A percentile compares a stretch with the other conserved stretches of the same genome.
phyloP scores from a whole-genome alignment of 2,329 filamentous ascomycete genomes.

The Scedosporium apiospermum region DNA sequence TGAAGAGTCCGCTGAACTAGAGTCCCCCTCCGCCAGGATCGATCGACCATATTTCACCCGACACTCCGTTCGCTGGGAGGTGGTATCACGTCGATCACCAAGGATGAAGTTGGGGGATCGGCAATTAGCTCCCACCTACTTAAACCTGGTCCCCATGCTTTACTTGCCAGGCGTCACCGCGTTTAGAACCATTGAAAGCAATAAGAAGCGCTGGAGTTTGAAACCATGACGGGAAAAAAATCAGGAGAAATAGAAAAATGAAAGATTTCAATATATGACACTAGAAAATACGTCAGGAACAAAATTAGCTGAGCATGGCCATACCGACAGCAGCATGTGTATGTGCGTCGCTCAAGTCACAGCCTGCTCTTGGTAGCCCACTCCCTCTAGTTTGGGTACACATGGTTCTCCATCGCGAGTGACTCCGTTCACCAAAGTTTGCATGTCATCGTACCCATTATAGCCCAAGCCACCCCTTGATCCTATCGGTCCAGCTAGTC shows the following conservation, averaged over 20 bases:
- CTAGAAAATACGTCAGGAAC: not conserved
- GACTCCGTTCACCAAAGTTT: not conserved
- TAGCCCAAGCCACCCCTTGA: not conserved
- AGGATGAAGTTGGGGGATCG: not conserved
- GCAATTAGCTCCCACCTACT: not conserved
- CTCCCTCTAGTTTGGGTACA: not conserved
- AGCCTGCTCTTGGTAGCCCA: too few relatives aligned
- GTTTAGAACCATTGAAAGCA: too few relatives aligned
- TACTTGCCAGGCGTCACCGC: not conserved
- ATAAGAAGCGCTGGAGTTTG: too few relatives aligned
- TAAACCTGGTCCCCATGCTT: not conserved
- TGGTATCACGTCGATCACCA: not conserved
- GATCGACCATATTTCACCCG: not conserved
- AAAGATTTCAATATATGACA: not conserved
- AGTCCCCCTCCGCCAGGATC: not conserved
- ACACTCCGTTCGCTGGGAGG: not conserved
- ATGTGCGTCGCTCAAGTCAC: too few relatives aligned
- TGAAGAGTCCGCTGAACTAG: not conserved
- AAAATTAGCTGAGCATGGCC: not conserved
- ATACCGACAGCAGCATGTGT: too few relatives aligned
- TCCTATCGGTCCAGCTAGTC: not conserved
- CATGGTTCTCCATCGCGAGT: not conserved
- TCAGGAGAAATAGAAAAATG: not conserved
- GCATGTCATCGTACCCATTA: not conserved
- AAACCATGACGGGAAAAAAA: not conserved